Conservation (phyloP, 345 rosid species). For the Brassica carinata region DNA sequence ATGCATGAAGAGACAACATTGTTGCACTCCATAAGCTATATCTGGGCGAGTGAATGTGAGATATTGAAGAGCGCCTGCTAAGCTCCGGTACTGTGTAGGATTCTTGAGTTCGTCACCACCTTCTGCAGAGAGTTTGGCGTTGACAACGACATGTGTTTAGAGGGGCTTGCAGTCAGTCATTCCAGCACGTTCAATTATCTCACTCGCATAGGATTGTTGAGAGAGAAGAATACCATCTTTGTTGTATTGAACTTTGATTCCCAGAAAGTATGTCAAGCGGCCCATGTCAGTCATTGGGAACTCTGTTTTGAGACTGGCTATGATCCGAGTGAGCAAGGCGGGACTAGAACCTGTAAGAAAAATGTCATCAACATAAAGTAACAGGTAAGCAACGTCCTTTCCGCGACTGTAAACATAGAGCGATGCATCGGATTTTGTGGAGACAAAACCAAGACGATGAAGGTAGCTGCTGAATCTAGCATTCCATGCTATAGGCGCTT, state of each 20-base stretch:
- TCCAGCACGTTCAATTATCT: too few relatives aligned
- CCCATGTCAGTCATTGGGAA: background rate
- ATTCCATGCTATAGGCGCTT: background rate
- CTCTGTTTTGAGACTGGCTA: background rate
- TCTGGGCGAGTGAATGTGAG: background rate
- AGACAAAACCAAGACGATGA: background rate
- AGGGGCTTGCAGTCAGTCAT: too few relatives aligned
- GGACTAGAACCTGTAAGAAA: background rate
- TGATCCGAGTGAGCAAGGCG: background rate
- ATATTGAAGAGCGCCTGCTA: background rate
- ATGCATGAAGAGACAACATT: background rate
- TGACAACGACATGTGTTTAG: too few relatives aligned
- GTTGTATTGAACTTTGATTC: background rate
- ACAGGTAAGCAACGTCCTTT: background rate
- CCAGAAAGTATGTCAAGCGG: background rate
- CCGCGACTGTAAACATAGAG: background rate
- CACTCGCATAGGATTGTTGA: background rate
- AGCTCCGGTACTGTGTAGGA: background rate
- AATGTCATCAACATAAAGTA: background rate
- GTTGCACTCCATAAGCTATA: background rate
- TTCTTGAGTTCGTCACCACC: background rate
- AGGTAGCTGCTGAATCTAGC: background rate
- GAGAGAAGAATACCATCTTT: background rate
- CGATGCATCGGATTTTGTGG: background rate
- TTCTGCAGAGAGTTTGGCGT: background rate